A percentile compares a stretch with the other conserved stretches of the same genome.
Conservation (phyloP, 148 eudicot genomes). For the Heliamphora exappendiculata region DNA sequence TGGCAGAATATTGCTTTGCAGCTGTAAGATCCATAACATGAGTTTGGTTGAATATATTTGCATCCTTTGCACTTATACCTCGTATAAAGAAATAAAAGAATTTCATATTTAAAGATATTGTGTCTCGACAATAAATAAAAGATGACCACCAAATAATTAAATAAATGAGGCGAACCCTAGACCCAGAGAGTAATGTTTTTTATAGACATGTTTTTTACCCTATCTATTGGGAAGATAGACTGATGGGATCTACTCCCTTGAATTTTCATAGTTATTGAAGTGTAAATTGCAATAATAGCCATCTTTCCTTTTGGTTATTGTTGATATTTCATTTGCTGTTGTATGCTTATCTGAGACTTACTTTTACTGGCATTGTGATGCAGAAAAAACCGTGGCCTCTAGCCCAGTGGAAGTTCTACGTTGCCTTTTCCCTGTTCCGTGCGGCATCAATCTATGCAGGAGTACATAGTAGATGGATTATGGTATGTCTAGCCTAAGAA, state of each 20-base stretch:
- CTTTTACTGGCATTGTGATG: conserved; percentile 16
- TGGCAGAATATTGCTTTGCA: conserved; percentile 75
- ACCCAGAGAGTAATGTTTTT: background rate
- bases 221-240: background rate
- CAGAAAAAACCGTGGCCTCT: conserved; percentile 95
- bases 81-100: background rate
- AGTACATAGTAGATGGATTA: conserved; percentile 73
- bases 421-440: conserved; percentile 88
- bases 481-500: conserved; percentile 38
- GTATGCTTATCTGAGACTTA: conserved; percentile 2
- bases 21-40: conserved; percentile 46
- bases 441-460: conserved; percentile 92
- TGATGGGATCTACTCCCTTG: background rate
- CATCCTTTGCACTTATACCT: background rate
- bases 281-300: background rate
- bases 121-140: background rate
- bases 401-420: conserved; percentile 87
- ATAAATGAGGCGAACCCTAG: background rate
- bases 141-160: background rate
- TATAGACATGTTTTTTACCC: background rate
- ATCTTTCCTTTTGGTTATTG: background rate
- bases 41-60: background rate
- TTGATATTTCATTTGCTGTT: background rate
- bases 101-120: background rate
- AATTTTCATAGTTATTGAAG: background rate